Evolutionary conservation across 2,329 filamentous ascomycete genomes (phyloP).

Genomic region (Fusarium azukiicola): DNA sequence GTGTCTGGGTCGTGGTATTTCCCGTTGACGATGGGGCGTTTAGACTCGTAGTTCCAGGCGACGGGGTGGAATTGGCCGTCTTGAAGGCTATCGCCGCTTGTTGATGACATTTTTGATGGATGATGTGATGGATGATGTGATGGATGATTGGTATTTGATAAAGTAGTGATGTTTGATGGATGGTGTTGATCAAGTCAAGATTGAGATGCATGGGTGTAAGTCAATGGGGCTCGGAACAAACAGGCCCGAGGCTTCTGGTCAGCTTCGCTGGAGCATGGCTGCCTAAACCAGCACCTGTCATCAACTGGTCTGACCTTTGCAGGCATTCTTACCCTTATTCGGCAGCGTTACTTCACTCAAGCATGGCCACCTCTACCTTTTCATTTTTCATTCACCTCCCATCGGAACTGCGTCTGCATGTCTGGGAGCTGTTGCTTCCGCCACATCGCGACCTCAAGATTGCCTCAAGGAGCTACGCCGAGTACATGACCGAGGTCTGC

Average conservation of each 20-base stretch:
- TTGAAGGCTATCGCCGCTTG: background rate
- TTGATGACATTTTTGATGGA: background rate
- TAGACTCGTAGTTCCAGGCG: background rate
- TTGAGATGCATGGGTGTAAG: background rate
- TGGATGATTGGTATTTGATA: background rate
- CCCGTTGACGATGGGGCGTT: constrained; percentile 11
- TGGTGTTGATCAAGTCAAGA: background rate
- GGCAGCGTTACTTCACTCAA: background rate
- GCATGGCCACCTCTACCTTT: background rate
- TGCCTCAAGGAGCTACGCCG: background rate
- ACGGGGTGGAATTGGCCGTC: background rate
- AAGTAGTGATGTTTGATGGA: background rate
- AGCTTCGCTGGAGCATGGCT: background rate
- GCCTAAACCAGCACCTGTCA: background rate
- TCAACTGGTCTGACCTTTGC: background rate
- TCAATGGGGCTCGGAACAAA: background rate
- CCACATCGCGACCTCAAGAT: background rate
- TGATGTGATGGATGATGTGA: background rate
- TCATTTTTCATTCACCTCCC: constrained; percentile 14
- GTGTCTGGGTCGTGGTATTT: constrained; percentile 1
- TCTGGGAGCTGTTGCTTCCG: constrained; percentile 30
- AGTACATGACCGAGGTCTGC: background rate
- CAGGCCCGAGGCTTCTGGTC: background rate
- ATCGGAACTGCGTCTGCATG: constrained; percentile 6
- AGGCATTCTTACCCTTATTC: background rate